Evolutionary conservation across 2,329 filamentous ascomycete species (phyloP).

Genomic region (Trichoderma sp.): DNA sequence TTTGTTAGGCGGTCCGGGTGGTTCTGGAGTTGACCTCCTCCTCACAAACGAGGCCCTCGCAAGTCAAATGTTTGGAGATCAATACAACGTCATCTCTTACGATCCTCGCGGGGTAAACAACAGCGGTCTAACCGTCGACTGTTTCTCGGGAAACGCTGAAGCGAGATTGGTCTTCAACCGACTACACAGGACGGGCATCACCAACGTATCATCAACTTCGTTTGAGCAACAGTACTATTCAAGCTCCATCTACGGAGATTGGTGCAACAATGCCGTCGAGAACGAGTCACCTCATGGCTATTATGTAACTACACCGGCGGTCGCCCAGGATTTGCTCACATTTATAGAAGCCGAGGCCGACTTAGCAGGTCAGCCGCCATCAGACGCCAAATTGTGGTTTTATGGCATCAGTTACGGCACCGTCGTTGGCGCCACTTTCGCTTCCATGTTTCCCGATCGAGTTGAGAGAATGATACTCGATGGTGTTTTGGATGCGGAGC

Average conservation of each 20-base stretch:
- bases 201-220: not conserved
- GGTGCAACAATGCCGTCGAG: not conserved
- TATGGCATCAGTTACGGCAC: conserved; percentile 37
- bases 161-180: not conserved
- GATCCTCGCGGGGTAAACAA: conserved; percentile 6
- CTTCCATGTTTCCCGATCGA: conserved; percentile 32
- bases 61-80: not conserved
- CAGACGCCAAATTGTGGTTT: not conserved
- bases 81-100: not conserved
- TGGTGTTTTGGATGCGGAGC: conserved; percentile 29
- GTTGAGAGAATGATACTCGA: conserved; percentile 29
- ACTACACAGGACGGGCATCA: not conserved
- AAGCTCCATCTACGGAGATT: conserved; percentile 3
- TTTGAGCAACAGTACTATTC: conserved; percentile 1
- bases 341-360: not conserved
- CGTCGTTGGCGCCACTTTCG: conserved; percentile 36
- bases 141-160: not conserved
- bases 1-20: conserved; percentile 1
- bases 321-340: not conserved
- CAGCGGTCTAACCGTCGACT: not conserved
- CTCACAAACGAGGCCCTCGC: not conserved
- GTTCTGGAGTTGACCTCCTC: conserved; percentile 1
- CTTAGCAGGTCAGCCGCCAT: not conserved
- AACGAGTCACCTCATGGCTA: not conserved
- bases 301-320: not conserved